phyloP scores from a whole-genome alignment of 768 basidiomycete species.

The Cubamyces sp. region DNA sequence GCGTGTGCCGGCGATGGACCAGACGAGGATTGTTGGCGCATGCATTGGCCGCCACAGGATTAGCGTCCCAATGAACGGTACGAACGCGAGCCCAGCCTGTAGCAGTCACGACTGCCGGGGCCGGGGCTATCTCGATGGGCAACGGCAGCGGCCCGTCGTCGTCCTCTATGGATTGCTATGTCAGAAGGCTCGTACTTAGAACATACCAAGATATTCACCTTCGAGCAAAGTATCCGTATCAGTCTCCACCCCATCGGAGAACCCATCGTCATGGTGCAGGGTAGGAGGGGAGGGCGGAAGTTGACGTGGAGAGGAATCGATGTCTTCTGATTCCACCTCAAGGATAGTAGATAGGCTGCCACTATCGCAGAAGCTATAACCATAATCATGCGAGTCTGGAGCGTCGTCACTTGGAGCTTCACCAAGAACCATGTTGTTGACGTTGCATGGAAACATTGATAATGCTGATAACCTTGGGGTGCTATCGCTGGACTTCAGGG shows the following conservation, averaged over 20 bases:
- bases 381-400: too few species aligned
- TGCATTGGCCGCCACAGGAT: background rate
- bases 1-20: background rate
- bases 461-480: too few species aligned
- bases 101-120: background rate
- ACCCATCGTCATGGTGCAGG: too few species aligned
- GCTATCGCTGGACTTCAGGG: too few species aligned
- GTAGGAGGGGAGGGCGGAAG: too few species aligned
- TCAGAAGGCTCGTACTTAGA: background rate
- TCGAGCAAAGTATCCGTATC: conserved; percentile 7
- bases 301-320: too few species aligned
- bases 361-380: too few species aligned
- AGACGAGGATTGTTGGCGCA: background rate
- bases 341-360: too few species aligned
- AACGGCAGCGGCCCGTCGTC: background rate
- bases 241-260: background rate
- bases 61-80: background rate
- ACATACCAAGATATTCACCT: background rate
- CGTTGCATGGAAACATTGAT: too few species aligned
- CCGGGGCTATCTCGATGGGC: background rate
- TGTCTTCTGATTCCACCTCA: too few species aligned
- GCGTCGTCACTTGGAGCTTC: too few species aligned
- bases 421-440: too few species aligned
- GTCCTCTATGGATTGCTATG: background rate
- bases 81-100: background rate